Evolutionary conservation across 2,329 filamentous ascomycete species (phyloP), one percentile per base, ranked within the genome.

Genomic region (Parastagonospora nodorum): DNA sequence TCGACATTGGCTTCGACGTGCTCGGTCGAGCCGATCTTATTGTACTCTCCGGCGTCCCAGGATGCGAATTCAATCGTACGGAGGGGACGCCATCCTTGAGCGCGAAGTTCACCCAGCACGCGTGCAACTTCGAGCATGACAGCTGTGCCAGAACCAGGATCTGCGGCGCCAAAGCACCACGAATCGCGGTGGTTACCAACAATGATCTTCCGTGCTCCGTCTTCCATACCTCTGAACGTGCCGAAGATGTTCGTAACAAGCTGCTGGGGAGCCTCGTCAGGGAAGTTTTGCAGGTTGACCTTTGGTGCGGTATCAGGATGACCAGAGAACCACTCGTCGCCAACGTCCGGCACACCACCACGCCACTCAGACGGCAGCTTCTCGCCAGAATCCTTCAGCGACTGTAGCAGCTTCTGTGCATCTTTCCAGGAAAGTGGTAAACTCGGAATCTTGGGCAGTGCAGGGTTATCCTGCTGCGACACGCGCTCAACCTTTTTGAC

Each of bases 1-100:
- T 92, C 86, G 27, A 91, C 79, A 60, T 93, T 87, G 40, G 89
- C 88, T 75, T 99, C 94, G 39, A 99, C 94, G 66, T 89, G 93
- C 72, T 99, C 94, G 1, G 94, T 97, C 9, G 91, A 96, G 8
- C 94, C 94, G 50, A 96, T 89, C 39, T 94, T 78, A 73, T 97
- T 97, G 77, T 96, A 97, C 73, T 93, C 91, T 61, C 88, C 88
- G 4, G 85, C 94, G 72, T 99, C 94, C 94, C 94, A 99, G 30
- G 90, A 96, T 67, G 92, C 92, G 73, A 99, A 97, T 71, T 96
- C 89, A 58, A 99, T 96, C 3, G 91, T 95, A n/a, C 94, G 88
- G 12, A 96, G 80, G 1, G 94, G 94, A 24, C 89, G 84, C 94
- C 94, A 99, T 45, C 92, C 93, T 50, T 86, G 84, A 12, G 80